phyloP scores from a whole-genome alignment of 371 early-diverging fungal species.

The Zychaea mexicana region DNA sequence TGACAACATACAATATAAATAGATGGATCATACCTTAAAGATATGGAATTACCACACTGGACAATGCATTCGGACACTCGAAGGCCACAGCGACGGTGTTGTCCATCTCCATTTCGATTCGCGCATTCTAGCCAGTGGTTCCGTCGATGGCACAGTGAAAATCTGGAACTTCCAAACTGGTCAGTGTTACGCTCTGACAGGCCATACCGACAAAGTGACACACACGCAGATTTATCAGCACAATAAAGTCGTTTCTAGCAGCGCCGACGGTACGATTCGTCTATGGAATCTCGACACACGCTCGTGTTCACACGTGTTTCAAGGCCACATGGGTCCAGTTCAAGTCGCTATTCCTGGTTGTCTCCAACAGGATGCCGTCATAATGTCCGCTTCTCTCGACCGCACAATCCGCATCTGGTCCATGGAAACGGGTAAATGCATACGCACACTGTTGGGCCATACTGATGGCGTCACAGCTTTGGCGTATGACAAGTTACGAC shows the following conservation, averaged over 20 bases:
- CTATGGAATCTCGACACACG: constrained; percentile 84
- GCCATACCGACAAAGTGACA: constrained; percentile 58
- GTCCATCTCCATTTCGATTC: constrained; percentile 85
- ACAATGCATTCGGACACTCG: constrained; percentile 81
- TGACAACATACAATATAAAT: background rate
- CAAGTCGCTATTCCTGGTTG: constrained; percentile 58
- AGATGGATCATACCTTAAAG: constrained; percentile 88
- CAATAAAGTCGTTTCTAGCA: constrained; percentile 79
- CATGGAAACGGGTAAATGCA: constrained; percentile 71
- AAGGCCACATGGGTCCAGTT: constrained; percentile 78
- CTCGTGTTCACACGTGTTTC: constrained; percentile 62
- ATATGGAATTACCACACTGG: constrained; percentile 97
- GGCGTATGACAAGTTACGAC: constrained; percentile 83
- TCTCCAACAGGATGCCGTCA: constrained; percentile 22
- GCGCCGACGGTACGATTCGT: constrained; percentile 81
- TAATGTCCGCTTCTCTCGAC: constrained; percentile 83
- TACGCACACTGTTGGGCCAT: constrained; percentile 83
- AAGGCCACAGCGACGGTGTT: constrained; percentile 85
- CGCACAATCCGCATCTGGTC: constrained; percentile 86
- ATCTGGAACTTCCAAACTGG: constrained; percentile 91
- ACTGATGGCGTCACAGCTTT: constrained; percentile 83
- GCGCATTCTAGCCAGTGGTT: constrained; percentile 81
- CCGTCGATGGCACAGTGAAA: constrained; percentile 87
- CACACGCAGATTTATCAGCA: constrained; percentile 71
- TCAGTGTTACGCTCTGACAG: constrained; percentile 72